Base-by-base conservation (phyloP, 2,329 filamentous ascomycete genomes). In the Escovopsis sp. region DNA sequence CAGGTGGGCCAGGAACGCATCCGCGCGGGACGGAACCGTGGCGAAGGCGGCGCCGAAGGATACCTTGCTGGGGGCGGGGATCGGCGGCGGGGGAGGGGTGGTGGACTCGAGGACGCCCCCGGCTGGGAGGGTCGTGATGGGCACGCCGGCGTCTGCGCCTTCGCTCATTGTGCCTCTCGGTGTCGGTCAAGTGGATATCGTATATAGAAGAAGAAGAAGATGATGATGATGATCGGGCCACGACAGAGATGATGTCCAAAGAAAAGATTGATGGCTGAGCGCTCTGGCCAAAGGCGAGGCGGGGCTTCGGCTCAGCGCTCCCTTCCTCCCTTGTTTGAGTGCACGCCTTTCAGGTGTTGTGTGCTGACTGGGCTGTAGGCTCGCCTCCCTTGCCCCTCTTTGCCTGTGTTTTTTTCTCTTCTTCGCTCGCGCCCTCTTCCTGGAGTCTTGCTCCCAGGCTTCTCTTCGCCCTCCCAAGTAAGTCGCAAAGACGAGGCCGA, bases 1-100 rank as follows among this genome's bases (percentile, higher is more conserved):
- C 39, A 79, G 66, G 58, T 71, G 70, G 26, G 66, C 56, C 48
- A 80, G 59, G 56, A 76, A 72, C 57, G 61, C 64, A 55, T 78
- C 73, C 51, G 66, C 33, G 52, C 47, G 49, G 33, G 48, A 46
- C 18, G 55, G 53, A 10, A 44, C 48, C n/a, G 48, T 47, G 26
- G 46, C 43, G 26, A 52, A 19, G 34, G 44, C 41, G 12, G 39
- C 36, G 35, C 40, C 41, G 40, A 45, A 38, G 35, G 46, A 43
- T 11, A 42, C 41, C 28, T 43, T 48, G 36, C 39, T 42, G 6
- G 45, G 38, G 12, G 45, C 38, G 12, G 45, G 43, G 18, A 45
- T 38, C 30, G 42, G 37, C 7, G 48, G 47, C 10, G 44, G 43
- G n/a, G 45, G 41, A 30, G 28, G 28, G 10, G 36, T 33, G 12